A percentile compares a stretch with the other conserved stretches of the same genome.
Conservation (phyloP, 1,284 basidiomycete genomes). For the Ceratobasidium sp. region DNA sequence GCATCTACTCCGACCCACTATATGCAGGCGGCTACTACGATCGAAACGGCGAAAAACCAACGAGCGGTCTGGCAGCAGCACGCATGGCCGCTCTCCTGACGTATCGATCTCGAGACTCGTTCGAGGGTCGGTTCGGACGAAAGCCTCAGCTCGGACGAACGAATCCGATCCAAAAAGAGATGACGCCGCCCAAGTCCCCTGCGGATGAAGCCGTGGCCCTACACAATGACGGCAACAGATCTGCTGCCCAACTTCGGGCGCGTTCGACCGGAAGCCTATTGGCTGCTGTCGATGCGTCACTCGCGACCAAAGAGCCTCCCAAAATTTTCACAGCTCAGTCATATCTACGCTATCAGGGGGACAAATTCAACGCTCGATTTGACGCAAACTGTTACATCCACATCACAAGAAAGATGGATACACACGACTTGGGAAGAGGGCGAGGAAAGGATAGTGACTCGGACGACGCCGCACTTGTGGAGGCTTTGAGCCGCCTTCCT, state of each 20-base stretch:
- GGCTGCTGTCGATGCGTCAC: slow-evolving; percentile 41
- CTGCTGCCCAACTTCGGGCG: slow-evolving; percentile 45
- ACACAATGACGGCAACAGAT: slow-evolving; percentile 86
- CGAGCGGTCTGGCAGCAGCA: slow-evolving; percentile 87
- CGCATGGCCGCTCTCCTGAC: slow-evolving; percentile 96
- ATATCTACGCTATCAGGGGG: slow-evolving; percentile 96
- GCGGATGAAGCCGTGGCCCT: slow-evolving; percentile 66
- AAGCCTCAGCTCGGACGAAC: slow-evolving; percentile 63
- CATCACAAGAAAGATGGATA: slow-evolving; percentile 96
- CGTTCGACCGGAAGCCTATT: slow-evolving; percentile 37
- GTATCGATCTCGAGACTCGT: slow-evolving; percentile 90
- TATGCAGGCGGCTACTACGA: slow-evolving; percentile 90
- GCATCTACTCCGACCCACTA: slow-evolving; percentile 92
- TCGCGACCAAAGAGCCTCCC: slow-evolving; percentile 54
- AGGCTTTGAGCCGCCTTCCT: slow-evolving; percentile 75
- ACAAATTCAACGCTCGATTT: slow-evolving; percentile 92
- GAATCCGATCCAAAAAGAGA: slow-evolving; percentile 43
- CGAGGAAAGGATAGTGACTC: slow-evolving; percentile 50
- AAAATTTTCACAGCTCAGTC: slow-evolving; percentile 89
- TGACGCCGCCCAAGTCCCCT: slow-evolving; percentile 54
- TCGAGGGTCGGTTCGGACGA: slow-evolving; percentile 91
- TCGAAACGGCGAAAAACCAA: slow-evolving; percentile 71
- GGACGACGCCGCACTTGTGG: slow-evolving; percentile 59
- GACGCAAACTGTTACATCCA: slow-evolving; percentile 98
- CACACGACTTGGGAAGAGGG: slow-evolving; percentile 86